A percentile compares a stretch with the other conserved stretches of the same genome.
These are phyloP conservation scores for Ascomycota sp. DNA, from an alignment of 2,329 filamentous ascomycete species.

Conservation along the genomic window DNA sequence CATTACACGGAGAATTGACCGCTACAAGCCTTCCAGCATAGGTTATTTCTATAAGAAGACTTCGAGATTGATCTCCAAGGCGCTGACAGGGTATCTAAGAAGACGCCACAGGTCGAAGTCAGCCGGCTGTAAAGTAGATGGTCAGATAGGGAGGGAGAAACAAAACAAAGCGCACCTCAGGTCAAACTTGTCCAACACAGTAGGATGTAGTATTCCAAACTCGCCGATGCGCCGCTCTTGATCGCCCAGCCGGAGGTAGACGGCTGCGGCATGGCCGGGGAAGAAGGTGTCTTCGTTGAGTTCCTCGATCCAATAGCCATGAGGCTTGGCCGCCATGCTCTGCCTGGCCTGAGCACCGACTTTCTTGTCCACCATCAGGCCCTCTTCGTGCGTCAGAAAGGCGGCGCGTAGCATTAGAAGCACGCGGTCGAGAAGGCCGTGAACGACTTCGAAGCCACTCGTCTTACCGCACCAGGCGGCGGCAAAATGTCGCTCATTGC, in stretches of 20 bases:
- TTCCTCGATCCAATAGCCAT: slow-evolving; percentile 88
- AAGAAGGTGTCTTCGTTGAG: slow-evolving; percentile 84
- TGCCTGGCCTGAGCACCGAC: slow-evolving; percentile 28
- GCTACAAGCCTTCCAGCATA: neutral
- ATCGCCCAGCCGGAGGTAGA: slow-evolving; percentile 53
- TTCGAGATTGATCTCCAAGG: slow-evolving; percentile 84
- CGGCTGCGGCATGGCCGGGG: slow-evolving; percentile 64
- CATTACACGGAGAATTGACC: no score
- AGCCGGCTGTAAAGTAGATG: neutral
- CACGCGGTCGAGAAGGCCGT: slow-evolving; percentile 76
- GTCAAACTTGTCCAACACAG: slow-evolving; percentile 81
- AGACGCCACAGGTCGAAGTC: neutral
- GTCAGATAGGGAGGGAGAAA: neutral
- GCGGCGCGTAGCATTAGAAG: slow-evolving; percentile 75
- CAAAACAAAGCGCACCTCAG: slow-evolving; percentile 31
- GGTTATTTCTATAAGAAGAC: slow-evolving; percentile 45
- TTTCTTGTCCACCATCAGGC: slow-evolving; percentile 26
- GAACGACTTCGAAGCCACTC: slow-evolving; percentile 84
- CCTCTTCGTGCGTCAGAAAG: slow-evolving; percentile 59
- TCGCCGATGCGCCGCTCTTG: slow-evolving; percentile 61
- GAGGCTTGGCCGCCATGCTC: slow-evolving; percentile 31
- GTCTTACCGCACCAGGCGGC: slow-evolving; percentile 88
- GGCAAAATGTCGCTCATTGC: slow-evolving; percentile 90
- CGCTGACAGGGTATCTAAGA: slow-evolving; percentile 65
- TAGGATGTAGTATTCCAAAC: slow-evolving; percentile 85